Base-by-base conservation (phyloP, 495 filamentous ascomycete genomes). In the Lepidopterella palustris region DNA sequence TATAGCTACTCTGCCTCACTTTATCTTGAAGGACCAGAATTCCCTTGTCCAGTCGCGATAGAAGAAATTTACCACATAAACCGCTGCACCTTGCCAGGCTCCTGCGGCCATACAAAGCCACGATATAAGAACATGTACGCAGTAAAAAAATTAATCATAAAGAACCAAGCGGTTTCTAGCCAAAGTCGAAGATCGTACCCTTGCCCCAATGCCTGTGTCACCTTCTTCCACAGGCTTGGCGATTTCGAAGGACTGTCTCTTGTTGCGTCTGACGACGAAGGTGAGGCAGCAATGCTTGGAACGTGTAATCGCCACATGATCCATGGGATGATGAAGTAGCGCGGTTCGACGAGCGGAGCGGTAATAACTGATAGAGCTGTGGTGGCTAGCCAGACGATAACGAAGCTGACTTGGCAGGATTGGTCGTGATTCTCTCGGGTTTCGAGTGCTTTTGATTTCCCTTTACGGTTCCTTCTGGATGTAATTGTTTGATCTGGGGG, bases 261-360 rank as follows among this genome's bases (percentile, higher is more conserved):
- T 39, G 0, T 40, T 8, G 40, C 29, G 6, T 47, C 32, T n/a
- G 15, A 45, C 10, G 57, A 62, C 45, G 56, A 62, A 39, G 29
- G 53, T 49, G 39, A 57, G 11, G 49, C 45, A 18, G 26, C 4
- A 42, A 47, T 39, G 45, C 73, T 65, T 5, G 87, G 87, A 0
- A 97, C 72, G 71, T 95, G 83, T 11, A 96, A 73, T 8, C 95
- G 79, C 89, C 90, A 98, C 68, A 97, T 82, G 26, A 96, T 82
- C 93, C 93, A 98, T 0, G 92, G 92, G 2, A 95, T 78, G 68
- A 97, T 92, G 69, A 95, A 92, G 69, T 98, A 98, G 4, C 93
- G 81, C 1, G 91, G 92, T 67, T 98, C 93, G 10, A 98, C 92
- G 1, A 98, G 80, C 2, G 93, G 90, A 0, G 95, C 92, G 0